Conservation (phyloP, 2,329 filamentous ascomycete genomes). For the Tolypocladium nubicola region DNA sequence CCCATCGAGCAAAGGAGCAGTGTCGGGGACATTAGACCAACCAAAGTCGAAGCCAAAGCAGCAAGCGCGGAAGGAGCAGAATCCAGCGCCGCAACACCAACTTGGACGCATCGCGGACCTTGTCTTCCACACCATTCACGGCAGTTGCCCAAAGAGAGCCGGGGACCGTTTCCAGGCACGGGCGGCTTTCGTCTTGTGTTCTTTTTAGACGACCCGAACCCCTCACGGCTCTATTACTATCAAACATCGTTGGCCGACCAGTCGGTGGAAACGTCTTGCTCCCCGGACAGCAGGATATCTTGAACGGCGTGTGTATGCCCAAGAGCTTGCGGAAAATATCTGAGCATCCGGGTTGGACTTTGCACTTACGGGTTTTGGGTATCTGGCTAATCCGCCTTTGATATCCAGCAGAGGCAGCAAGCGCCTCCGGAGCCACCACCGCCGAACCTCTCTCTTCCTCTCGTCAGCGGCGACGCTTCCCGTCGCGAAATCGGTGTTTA, state of each 20-base stretch:
- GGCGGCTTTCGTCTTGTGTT: neutral
- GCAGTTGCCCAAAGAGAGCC: neutral
- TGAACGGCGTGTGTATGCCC: neutral
- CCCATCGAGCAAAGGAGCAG: neutral
- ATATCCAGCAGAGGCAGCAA: neutral
- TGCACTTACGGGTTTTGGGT: neutral
- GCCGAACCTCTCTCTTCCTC: neutral
- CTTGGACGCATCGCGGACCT: neutral
- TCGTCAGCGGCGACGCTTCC: neutral
- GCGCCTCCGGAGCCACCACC: neutral
- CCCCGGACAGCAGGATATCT: neutral
- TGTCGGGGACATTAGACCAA: neutral
- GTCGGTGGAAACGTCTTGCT: neutral
- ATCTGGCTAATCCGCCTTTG: neutral
- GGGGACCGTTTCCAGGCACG: neutral
- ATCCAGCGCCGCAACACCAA: neutral
- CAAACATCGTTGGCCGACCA: neutral
- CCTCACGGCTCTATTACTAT: neutral
- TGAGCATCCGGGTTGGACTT: neutral
- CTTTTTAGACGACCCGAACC: neutral
- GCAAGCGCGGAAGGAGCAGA: neutral
- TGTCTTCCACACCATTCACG: neutral
- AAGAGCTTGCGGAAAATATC: neutral
- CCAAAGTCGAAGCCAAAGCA: neutral
- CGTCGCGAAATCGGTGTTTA: constrained; percentile 2